Base-by-base conservation (phyloP, 495 filamentous ascomycete genomes). In the Talaromyces proteolyticus region DNA sequence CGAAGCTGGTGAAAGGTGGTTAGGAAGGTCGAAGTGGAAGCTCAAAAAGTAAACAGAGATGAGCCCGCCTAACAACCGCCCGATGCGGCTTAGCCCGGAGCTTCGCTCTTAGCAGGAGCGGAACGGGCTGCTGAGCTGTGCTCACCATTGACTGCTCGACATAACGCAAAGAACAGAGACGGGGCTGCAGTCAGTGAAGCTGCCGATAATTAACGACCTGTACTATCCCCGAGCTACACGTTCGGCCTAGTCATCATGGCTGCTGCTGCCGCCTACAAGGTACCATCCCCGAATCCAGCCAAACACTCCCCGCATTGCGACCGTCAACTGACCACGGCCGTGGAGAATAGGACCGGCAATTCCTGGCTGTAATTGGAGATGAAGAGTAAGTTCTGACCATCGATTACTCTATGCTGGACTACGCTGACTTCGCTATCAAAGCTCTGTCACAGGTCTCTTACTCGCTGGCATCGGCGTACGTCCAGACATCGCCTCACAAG, bases 301-400 rank as follows among this genome's bases (percentile, higher is more conserved):
- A 8, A 14, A 49, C 16, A 18, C 36, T 49, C 47, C 47, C 34
- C 47, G 36, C 47, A 49, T 34, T 34, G 29, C 29, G 29, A 34
- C 29, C 29, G 29, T 34, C 29, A 14, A 34, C 29, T 34, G 8
- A 34, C 14, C 8, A 20, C 36, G 26, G 20, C 36, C 6, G 38
- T 47, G 47, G 20, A 41, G 47, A 22, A 45, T 47, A 95, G 73
- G 89, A 96, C 69, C 81, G 94, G 55, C 86, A 97, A 66, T 95
- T 99, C 72, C 80, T 97, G 44, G 94, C 93, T 43, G 91, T 97
- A 23, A 97, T 99, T 59, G 92, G 91, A 29, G 94, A 99, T 69
- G 93, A 97, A 84, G 72, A 76, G 93, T 94, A 64, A 67, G 67
- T 51, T 44, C 44, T 36, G 26, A 29, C 7, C 43, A 25, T 22